Evolutionary conservation across 305 asterid genomes (phyloP).

Genomic region (Fraxinus albicans): DNA sequence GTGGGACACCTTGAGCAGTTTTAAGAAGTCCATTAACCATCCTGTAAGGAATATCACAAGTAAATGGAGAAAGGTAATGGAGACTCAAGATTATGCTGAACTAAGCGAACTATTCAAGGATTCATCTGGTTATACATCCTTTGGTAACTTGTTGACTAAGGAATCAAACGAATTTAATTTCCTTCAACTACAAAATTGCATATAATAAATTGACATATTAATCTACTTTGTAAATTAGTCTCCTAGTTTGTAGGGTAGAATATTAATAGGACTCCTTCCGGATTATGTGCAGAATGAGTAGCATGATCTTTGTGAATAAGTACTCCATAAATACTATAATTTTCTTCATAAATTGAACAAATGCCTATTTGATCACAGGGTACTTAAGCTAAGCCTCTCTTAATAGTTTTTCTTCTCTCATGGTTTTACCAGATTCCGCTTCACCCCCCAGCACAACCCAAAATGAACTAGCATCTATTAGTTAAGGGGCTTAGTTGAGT

Average conservation of each 20-base stretch:
- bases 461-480: background rate
- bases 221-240: background rate
- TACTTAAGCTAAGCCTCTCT: background rate
- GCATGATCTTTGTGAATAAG: background rate
- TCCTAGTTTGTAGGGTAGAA: slow-evolving; percentile 1
- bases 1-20: slow-evolving; percentile 99
- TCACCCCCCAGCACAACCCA: background rate
- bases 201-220: background rate
- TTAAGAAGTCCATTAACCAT: slow-evolving; percentile 99
- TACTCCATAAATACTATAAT: background rate
- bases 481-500: slow-evolving; percentile 10
- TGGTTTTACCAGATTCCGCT: background rate
- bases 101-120: background rate
- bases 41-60: slow-evolving; percentile 41
- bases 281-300: background rate
- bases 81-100: slow-evolving; percentile 20
- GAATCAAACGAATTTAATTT: background rate
- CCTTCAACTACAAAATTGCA: slow-evolving; percentile 2
- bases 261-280: background rate
- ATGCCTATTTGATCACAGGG: background rate
- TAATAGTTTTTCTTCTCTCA: background rate
- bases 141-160: background rate
- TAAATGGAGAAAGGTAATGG: slow-evolving; percentile 21
- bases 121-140: background rate
- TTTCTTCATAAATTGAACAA: background rate